These are phyloP conservation scores for Waltiozyma sp. DNA, from an alignment of 1,139 yeast genomes.

Conservation along the genomic window DNA sequence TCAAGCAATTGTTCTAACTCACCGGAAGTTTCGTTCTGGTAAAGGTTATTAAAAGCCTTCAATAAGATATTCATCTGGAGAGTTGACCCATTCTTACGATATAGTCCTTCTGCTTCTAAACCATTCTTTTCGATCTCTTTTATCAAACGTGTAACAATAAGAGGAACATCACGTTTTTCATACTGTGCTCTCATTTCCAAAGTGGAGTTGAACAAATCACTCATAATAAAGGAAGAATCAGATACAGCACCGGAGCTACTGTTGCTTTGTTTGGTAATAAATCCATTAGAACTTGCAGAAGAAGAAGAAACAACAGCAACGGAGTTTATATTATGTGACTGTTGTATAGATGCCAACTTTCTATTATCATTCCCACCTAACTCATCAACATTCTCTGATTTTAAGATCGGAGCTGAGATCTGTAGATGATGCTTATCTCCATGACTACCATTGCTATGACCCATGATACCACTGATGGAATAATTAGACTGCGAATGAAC, in stretches of 20 bases:
- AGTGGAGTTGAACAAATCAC: slow-evolving; percentile 23
- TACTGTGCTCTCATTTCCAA: slow-evolving; percentile 46
- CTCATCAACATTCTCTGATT: slow-evolving; percentile 23
- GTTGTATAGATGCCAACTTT: slow-evolving; percentile 14
- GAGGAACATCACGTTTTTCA: slow-evolving; percentile 58
- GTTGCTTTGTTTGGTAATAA: background rate
- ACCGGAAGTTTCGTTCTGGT: slow-evolving; percentile 22
- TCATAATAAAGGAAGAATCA: slow-evolving; percentile 12
- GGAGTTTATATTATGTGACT: slow-evolving; percentile 1
- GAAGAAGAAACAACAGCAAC: slow-evolving; percentile 2
- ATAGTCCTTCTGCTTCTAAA: slow-evolving; percentile 70
- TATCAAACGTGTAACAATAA: slow-evolving; percentile 64
- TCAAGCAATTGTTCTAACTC: slow-evolving; percentile 31
- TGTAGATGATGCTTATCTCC: slow-evolving; percentile 16
- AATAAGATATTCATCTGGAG: slow-evolving; percentile 52
- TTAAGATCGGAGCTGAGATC: slow-evolving; percentile 25
- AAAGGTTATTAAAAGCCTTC: slow-evolving; percentile 25
- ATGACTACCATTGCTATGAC: background rate
- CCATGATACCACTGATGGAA: slow-evolving; percentile 17
- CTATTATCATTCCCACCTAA: slow-evolving; percentile 20
- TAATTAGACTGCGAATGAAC: slow-evolving; percentile 13
- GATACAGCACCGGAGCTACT: slow-evolving; percentile 5
- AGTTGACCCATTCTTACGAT: slow-evolving; percentile 83
- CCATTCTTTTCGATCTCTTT: slow-evolving; percentile 70
- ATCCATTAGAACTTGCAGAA: background rate